Base-by-base conservation (phyloP, 495 filamentous ascomycete genomes). In the Tuber brumale region DNA sequence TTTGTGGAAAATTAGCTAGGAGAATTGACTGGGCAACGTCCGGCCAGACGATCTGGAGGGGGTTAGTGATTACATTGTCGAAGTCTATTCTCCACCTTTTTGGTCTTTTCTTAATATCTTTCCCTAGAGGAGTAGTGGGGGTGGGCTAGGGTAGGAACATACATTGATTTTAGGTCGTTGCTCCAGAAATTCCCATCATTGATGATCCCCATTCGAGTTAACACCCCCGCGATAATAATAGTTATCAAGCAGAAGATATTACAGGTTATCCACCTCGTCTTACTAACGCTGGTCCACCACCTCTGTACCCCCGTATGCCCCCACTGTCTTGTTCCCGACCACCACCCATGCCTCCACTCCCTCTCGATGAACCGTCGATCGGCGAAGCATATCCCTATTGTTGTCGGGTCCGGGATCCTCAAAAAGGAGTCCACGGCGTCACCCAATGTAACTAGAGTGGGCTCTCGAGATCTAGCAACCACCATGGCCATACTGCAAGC, bases 1-100 rank as follows among this genome's bases (percentile, higher is more conserved):
- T 72, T 77, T 89, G 88, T 0, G 86, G 85, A 5, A 78, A 69
- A 76, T 88, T 73, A 9, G 45, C 72, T 6, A 73, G 43, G 42
- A 73, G n/a, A 45, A 51, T 39, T 21, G 76, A 81, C 14, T 57
- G 42, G 66, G 84, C 76, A 1, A 86, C 71, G 16, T 72, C 77
- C n/a, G n/a, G n/a, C n/a, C n/a, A n/a, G n/a, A n/a, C n/a, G n/a
- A n/a, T n/a, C n/a, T n/a, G n/a, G n/a, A 72, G 31, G 71, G 44
- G 12, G 57, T 16, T 8, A n/a, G 19, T 72, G 57, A 43, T 75
- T 23, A 35, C 21, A n/a, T 31, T 57, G 37, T 73, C 76, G 37
- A 77, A 66, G 16, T 73, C 69, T 18, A 39, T 41, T 5, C 5
- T n/a, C 76, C 76, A 76, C 41, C 16, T 70, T 7, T 27, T 37